Evolutionary conservation across 495 filamentous ascomycete species (phyloP), one percentile per base, ranked within the genome.

Genomic region (Penicillium angulare): DNA sequence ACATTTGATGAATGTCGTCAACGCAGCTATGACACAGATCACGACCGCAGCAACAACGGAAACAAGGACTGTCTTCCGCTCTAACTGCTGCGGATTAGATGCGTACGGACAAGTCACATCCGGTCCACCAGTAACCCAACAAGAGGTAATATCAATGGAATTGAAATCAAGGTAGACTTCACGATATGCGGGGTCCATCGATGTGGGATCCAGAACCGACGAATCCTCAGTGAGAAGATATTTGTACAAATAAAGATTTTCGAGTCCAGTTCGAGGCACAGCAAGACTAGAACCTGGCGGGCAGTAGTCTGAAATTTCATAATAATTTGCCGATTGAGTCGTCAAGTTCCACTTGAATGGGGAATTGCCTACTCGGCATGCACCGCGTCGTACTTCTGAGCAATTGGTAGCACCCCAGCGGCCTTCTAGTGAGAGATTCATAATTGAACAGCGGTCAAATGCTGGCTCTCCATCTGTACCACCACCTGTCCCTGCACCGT

Each of bases 1-100:
- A 53, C 80, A 83, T 56, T 86, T 86, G 40, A 84, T 76, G 55
- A 86, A 84, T 12, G 85, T 41, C 1, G 82, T 85, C 68, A 86
- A 63, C 6, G 73, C 78, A 2, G 80, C 72, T 26, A 85, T 67
- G 22, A 85, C 66, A 38, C 78, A 72, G 9, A 86, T 79, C 2
- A 86, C 74, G 22, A 86, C 75, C 0, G 74, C 75, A 7, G 83
- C 82, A 32, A 86, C 72, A 6, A 76, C 76, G 2, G 83, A 77
- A 50, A 86, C 79, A n/a, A 85, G 57, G 5, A 87, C 76, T 16
- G 73, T 69, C 20, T 66, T 64, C 47, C 57, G 63, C 27, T 72
- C 62, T 20, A 77, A 54, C 26, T 69, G 53, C 23, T 72, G 64
- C 9, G 67, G 61, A 29, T 66, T 57, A 8, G 67, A 43, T 0